Evolutionary conservation across 1,284 basidiomycete species (phyloP).

Genomic region (Polyporus tsugae): DNA sequence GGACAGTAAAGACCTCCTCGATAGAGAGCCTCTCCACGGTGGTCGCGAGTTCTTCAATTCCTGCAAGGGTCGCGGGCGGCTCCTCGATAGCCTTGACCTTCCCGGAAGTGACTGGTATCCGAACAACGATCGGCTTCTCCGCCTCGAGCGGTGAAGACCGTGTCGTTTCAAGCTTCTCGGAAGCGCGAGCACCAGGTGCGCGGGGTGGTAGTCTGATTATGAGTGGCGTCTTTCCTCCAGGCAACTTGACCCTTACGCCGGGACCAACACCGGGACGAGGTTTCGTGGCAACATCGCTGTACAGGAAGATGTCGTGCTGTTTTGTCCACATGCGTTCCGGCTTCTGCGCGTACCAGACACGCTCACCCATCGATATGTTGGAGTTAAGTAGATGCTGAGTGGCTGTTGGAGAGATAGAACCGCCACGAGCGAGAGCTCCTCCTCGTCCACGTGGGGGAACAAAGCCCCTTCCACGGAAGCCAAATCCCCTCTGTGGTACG

Average conservation of each 20-base stretch:
- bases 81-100: conserved; percentile 42
- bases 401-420: conserved; percentile 35
- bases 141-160: conserved; percentile 43
- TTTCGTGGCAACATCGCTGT: conserved; percentile 65
- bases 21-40: conserved; percentile 51
- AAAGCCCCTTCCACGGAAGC: conserved; percentile 50
- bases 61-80: conserved; percentile 18
- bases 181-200: conserved; percentile 21
- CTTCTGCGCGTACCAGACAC: conserved; percentile 75
- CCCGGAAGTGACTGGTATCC: conserved; percentile 54
- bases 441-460: conserved; percentile 45
- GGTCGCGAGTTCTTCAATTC: conserved; percentile 39
- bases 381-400: conserved; percentile 41
- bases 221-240: conserved; percentile 49
- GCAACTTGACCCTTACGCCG: conserved; percentile 66
- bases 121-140: conserved; percentile 60
- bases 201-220: conserved; percentile 42
- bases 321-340: conserved; percentile 84
- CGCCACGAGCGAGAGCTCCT: conserved; percentile 51
- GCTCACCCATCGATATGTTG: conserved; percentile 46
- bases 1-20: conserved; percentile 65
- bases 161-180: conserved; percentile 21
- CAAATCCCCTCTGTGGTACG: conserved; percentile 43
- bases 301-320: conserved; percentile 76
- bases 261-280: conserved; percentile 61